These are phyloP conservation scores for Acacia melanoxylon DNA, from an alignment of 306 rosid genomes.

Conservation along the genomic window DNA sequence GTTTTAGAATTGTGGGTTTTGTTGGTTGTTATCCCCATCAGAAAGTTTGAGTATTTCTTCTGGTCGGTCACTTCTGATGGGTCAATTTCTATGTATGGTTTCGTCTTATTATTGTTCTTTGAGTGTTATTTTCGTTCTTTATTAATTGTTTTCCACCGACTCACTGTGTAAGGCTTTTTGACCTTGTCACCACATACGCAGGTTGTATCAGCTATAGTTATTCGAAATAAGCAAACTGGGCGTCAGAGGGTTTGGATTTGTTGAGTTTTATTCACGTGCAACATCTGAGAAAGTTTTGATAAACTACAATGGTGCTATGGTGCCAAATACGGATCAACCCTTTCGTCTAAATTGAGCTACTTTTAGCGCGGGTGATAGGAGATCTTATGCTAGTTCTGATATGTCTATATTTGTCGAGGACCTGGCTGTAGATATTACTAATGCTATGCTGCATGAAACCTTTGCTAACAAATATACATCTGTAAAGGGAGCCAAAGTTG, in stretches of 20 bases:
- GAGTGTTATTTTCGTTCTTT: too few relatives aligned
- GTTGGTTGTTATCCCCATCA: background rate
- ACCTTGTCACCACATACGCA: slow-evolving; percentile 33
- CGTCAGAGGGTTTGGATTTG: slow-evolving; percentile 87
- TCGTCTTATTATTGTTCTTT: background rate
- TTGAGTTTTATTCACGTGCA: slow-evolving; percentile 74
- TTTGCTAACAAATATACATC: slow-evolving; percentile 72
- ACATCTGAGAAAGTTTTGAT: slow-evolving; percentile 80
- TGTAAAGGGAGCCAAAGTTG: slow-evolving; percentile 90
- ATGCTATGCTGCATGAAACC: slow-evolving; percentile 79
- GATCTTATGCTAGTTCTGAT: slow-evolving; percentile 67
- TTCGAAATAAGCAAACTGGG: slow-evolving; percentile 82
- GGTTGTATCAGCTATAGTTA: slow-evolving; percentile 77
- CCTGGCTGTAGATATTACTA: slow-evolving; percentile 87
- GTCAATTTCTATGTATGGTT: background rate
- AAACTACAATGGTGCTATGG: slow-evolving; percentile 59
- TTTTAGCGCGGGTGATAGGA: slow-evolving; percentile 72
- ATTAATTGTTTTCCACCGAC: background rate
- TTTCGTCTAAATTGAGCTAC: slow-evolving; percentile 92
- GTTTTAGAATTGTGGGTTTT: background rate
- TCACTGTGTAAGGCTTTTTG: slow-evolving; percentile 7
- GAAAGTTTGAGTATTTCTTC: background rate
- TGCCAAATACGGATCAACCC: slow-evolving; percentile 87
- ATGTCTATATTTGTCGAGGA: slow-evolving; percentile 90
- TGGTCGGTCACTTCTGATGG: background rate